Conservation (phyloP, 441 rosid species). For the Adansonia madagascariensis region DNA sequence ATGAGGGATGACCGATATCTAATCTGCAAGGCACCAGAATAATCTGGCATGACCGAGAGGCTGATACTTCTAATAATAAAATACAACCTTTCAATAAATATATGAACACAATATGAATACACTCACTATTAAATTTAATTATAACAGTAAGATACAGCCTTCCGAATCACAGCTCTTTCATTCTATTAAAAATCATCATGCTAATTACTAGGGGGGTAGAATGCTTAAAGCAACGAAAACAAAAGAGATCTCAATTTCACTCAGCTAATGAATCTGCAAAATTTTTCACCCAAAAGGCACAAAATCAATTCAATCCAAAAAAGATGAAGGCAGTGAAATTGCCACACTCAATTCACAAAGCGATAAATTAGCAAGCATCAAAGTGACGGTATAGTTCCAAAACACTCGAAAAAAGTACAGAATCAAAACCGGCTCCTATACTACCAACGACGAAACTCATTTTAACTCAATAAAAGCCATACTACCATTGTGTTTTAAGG, state of each 20-base stretch:
- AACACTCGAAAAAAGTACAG: neutral
- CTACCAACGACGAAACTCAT: conserved; percentile 19
- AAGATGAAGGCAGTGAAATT: neutral
- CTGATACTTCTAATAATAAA: too few species aligned
- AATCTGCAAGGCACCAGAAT: conserved; percentile 31
- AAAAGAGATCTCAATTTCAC: neutral
- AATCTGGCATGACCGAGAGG: conserved; percentile 37
- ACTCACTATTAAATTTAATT: too few species aligned
- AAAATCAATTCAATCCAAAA: neutral
- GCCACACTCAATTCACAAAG: neutral
- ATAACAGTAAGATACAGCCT: too few species aligned
- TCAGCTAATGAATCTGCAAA: neutral
- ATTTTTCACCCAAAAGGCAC: neutral
- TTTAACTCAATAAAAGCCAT: neutral
- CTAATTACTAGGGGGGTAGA: too few species aligned
- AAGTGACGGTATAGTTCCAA: neutral
- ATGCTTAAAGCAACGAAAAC: neutral
- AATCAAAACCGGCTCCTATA: conserved; percentile 27
- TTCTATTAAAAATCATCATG: too few species aligned
- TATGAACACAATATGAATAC: too few species aligned
- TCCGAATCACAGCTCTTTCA: too few species aligned
- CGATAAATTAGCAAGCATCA: neutral
- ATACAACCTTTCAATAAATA: too few species aligned
- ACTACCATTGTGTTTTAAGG: conserved; percentile 14
- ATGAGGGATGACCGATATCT: conserved; percentile 79